phyloP scores from a whole-genome alignment of 192 early-diverging fungal genomes.

The Coemansia sp. region DNA sequence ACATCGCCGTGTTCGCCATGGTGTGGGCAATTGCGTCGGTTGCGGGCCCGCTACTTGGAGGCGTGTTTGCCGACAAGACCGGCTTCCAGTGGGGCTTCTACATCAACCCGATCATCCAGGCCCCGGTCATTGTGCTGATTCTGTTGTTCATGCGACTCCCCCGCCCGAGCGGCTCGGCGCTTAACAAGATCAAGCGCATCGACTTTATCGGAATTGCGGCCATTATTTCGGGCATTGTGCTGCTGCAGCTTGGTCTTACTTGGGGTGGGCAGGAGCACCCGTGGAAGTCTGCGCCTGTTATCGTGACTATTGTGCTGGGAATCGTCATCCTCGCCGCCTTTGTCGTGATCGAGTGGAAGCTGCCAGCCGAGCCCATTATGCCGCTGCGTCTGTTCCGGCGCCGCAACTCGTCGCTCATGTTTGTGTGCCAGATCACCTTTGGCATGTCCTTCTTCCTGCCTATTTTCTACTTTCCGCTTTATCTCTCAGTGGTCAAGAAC shows the following conservation, averaged over 20 bases:
- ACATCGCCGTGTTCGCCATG: conserved; percentile 52
- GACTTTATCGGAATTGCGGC: conserved; percentile 63
- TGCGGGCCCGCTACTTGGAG: conserved; percentile 57
- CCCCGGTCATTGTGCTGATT: conserved; percentile 21
- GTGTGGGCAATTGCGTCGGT: conserved; percentile 59
- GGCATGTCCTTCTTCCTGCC: conserved; percentile 38
- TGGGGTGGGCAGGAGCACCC: conserved; percentile 65
- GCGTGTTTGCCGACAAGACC: conserved; percentile 55
- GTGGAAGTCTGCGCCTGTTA: conserved; percentile 55
- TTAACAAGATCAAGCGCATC: conserved; percentile 58
- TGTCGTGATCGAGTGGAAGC: conserved; percentile 58
- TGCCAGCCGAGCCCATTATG: conserved; percentile 60
- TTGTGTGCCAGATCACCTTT: conserved; percentile 19
- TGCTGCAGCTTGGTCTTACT: conserved; percentile 66
- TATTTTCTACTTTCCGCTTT: conserved; percentile 61
- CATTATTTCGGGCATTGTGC: conserved; percentile 56
- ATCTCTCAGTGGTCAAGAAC: conserved; percentile 63
- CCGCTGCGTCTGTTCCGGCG: conserved; percentile 57
- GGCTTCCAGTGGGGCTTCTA: conserved; percentile 58
- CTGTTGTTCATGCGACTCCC: conserved; percentile 43
- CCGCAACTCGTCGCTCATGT: conserved; percentile 35
- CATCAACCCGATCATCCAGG: conserved; percentile 17
- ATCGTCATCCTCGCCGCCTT: conserved; percentile 44
- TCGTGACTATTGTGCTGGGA: conserved; percentile 34
- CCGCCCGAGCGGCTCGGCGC: conserved; percentile 15